These are phyloP conservation scores for Ceratobasidium sp. DNA, from an alignment of 1,284 basidiomycete species.

Conservation along the genomic window DNA sequence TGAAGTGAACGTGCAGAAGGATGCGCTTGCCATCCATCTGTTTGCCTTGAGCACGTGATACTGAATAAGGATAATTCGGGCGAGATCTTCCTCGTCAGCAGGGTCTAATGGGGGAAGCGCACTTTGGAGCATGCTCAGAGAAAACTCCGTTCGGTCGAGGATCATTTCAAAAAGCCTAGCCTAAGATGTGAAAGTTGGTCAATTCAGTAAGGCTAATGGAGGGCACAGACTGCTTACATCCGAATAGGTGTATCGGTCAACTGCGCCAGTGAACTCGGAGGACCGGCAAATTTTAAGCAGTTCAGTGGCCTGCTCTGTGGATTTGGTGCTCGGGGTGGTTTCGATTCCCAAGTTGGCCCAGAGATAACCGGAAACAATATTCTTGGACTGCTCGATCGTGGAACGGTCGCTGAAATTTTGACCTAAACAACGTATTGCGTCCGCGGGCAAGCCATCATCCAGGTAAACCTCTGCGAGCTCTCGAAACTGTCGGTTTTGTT, in stretches of 20 bases:
- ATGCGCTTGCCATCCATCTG: background rate
- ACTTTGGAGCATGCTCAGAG: background rate
- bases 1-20: background rate
- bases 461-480: constrained; percentile 19
- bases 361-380: constrained; percentile 10
- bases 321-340: background rate
- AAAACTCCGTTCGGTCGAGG: background rate
- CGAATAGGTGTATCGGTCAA: background rate
- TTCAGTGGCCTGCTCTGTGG: background rate
- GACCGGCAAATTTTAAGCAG: background rate
- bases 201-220: background rate
- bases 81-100: background rate
- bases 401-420: background rate
- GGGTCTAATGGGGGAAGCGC: background rate
- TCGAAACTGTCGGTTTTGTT: constrained; percentile 9
- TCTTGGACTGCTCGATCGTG: background rate
- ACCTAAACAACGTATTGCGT: background rate
- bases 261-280: background rate
- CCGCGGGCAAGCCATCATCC: constrained; percentile 14
- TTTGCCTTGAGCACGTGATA: background rate
- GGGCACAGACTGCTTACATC: background rate
- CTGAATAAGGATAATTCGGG: background rate
- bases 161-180: background rate
- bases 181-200: background rate
- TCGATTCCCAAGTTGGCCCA: constrained; percentile 14